Evolutionary conservation across 1,284 basidiomycete species (phyloP), one percentile per base, ranked within the genome.

Genomic region (Sporisorium sorghi): DNA sequence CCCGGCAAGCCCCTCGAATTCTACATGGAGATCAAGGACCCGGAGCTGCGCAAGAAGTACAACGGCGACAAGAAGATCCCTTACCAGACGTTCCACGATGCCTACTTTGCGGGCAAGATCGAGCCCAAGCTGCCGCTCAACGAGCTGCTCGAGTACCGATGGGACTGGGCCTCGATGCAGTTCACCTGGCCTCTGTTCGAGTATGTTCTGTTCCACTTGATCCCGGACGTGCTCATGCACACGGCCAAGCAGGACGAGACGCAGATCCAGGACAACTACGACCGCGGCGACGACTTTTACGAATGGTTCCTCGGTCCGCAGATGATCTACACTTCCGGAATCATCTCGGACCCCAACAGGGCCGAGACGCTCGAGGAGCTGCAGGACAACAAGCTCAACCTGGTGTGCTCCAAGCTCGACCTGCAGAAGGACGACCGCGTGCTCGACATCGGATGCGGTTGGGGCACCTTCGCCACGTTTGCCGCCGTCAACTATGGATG

Each of bases 31-130:
- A 91, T 98, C 87, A 91, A 93, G 78, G 94, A 97, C 87, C 85
- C 87, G 1, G 90, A 90, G 70, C 88, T 99, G 81, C 91, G 90
- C 86, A 87, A 88, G 28, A 88, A 90, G 78, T 97, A 94, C 87
- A 86, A 69, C 49, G 78, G 90, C 53, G 90, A 89, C 77, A 90
- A 91, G 85, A 98, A 97, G 87, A 97, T 99, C 73, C 95, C 95
- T 51, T 97, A 97, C 91, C 94, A 99, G 87, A 87, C 92, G 75
- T 97, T 97, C 88, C 92, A 99, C 85, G 97, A 99, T 87, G 93
- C 93, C 72, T 99, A 93, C 87, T 98, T 99, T 86, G 94, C 96
- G 68, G 91, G 91, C 73, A 97, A 97, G 87, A 90, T 96, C 71
- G 94, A 98, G 73, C 92, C 98, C 85, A 98, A 97, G 70, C 94